Evolutionary conservation across 2,329 filamentous ascomycete genomes (phyloP).

Genomic region (Keithomyces neogunnii): DNA sequence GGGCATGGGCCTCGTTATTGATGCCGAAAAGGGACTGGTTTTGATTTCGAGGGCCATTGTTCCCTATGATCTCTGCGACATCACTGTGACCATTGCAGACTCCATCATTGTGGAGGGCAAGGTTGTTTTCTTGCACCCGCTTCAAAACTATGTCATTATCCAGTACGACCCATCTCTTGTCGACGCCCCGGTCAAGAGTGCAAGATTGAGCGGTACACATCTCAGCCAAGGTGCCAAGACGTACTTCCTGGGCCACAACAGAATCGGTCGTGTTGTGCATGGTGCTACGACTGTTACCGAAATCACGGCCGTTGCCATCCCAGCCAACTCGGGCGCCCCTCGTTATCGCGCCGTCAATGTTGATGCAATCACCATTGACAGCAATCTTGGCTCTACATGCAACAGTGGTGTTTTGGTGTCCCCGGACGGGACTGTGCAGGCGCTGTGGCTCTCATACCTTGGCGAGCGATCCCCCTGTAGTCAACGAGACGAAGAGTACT

Average conservation of each 20-base stretch:
- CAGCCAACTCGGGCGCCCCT: slow-evolving; percentile 83
- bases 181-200: slow-evolving; percentile 86
- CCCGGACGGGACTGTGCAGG: slow-evolving; percentile 86
- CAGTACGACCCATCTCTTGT: slow-evolving; percentile 91
- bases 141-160: slow-evolving; percentile 94
- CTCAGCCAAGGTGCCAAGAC: slow-evolving; percentile 92
- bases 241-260: slow-evolving; percentile 97
- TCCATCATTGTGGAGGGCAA: slow-evolving; percentile 92
- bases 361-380: slow-evolving; percentile 95
- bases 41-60: slow-evolving; percentile 91
- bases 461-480: slow-evolving; percentile 74
- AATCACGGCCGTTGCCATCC: slow-evolving; percentile 93
- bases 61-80: slow-evolving; percentile 93
- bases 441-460: slow-evolving; percentile 93
- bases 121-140: slow-evolving; percentile 88
- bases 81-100: slow-evolving; percentile 91
- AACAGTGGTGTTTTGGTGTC: slow-evolving; percentile 88
- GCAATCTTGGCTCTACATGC: slow-evolving; percentile 81
- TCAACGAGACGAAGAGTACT: slow-evolving; percentile 90
- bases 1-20: slow-evolving; percentile 94
- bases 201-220: slow-evolving; percentile 68
- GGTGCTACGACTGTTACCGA: slow-evolving; percentile 93
- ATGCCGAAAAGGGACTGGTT: slow-evolving; percentile 91
- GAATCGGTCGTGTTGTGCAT: slow-evolving; percentile 87
- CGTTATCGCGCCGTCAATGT: slow-evolving; percentile 92